Base-by-base conservation (phyloP, 2,329 filamentous ascomycete genomes). In the Cordyceps sp. region DNA sequence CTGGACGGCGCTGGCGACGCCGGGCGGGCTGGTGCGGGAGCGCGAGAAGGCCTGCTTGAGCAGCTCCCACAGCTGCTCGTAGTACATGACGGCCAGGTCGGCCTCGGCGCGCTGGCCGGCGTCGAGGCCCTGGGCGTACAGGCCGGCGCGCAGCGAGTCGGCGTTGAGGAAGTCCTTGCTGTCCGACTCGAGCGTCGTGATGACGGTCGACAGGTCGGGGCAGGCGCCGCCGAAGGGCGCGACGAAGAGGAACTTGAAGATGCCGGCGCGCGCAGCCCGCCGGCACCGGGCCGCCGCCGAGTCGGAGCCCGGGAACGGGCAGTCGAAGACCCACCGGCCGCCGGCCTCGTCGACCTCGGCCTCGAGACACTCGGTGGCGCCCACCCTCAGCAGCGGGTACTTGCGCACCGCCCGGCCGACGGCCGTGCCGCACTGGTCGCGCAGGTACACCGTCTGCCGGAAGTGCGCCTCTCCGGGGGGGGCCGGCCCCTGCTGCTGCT, bases 151-250 rank as follows among this genome's bases (percentile, higher is more conserved):
- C 17, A 56, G 40, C 1, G 46, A 39, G 1, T 40, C 39, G 6
- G 33, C 29, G 9, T 41, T 43, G n/a, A 55, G 31, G 6, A 53
- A 41, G n/a, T 55, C 48, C 9, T 44, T 37, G 0, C 40, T 48
- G 1, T 42, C 43, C 5, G 37, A 34, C 14, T 43, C 42, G 14
- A 56, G 46, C 0, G 49, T 53, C 10, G 51, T 51, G 18, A 54
- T 41, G 5, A 56, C 46, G 6, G 50, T 53, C 0, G 51, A 45
- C 13, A 56, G 30, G 15, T 52, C 47, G 0, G 51, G 52, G 30
- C 55, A 58, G 0, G 47, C 44, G 4, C 50, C 53, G 7, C 43
- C 51, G 19, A 58, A 52, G 0, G 53, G 50, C 20, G 57, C 53
- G 2, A 39, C 45, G 6, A 46, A 43, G 21, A 58, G 42, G 10